These are phyloP conservation scores for Penicillium vulpinum DNA, from an alignment of 2,329 filamentous ascomycete species.

Conservation along the genomic window DNA sequence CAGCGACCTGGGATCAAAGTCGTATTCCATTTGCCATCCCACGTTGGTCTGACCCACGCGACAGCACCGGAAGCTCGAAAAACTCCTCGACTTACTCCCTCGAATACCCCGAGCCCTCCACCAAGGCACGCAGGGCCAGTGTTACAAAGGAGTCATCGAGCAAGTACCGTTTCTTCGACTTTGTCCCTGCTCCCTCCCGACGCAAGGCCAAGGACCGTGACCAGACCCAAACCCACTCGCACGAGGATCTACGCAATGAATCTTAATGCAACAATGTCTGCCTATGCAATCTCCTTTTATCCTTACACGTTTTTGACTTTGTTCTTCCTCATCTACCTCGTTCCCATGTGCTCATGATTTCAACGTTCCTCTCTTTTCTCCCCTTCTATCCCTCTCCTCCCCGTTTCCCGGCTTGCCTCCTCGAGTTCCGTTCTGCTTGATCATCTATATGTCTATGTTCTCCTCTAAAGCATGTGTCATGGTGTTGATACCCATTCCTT, in stretches of 20 bases:
- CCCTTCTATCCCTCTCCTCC: constrained; percentile 8
- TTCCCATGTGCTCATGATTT: constrained; percentile 38
- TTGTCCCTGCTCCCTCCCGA: constrained; percentile 43
- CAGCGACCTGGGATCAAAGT: constrained; percentile 44
- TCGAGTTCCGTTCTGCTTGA: not conserved
- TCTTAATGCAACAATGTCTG: constrained; percentile 20
- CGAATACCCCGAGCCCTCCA: constrained; percentile 41
- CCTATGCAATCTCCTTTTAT: constrained; percentile 31
- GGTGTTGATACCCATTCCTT: constrained; percentile 46
- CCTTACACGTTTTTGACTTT: constrained; percentile 17
- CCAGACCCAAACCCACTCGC: constrained; percentile 33
- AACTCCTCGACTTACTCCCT: constrained; percentile 50
- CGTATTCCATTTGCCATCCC: constrained; percentile 44
- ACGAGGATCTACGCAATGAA: constrained; percentile 37
- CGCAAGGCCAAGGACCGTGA: constrained; percentile 46
- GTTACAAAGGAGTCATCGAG: constrained; percentile 41
- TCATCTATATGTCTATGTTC: constrained; percentile 12
- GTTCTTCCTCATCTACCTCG: constrained; percentile 11
- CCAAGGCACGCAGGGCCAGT: constrained; percentile 40
- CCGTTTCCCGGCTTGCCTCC: constrained; percentile 17
- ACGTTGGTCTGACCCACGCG: constrained; percentile 42
- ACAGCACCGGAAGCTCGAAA: constrained; percentile 47
- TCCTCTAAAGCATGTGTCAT: constrained; percentile 40
- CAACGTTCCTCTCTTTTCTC: constrained; percentile 26
- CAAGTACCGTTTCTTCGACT: constrained; percentile 48